Conservation (phyloP, 306 rosid species). For the Medicago ruthenica region DNA sequence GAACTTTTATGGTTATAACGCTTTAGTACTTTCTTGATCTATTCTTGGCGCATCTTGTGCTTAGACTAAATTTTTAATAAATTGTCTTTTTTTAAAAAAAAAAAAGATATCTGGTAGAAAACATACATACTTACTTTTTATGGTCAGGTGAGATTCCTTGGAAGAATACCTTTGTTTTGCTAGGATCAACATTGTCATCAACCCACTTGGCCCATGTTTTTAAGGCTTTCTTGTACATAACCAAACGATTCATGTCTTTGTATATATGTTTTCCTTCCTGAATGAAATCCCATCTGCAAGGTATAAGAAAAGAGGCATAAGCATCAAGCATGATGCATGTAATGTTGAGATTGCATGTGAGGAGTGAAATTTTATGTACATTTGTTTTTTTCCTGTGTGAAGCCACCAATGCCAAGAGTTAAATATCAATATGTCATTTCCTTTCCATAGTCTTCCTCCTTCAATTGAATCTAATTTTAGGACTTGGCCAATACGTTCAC, state of each 20-base stretch:
- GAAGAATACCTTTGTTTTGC: slow-evolving; percentile 66
- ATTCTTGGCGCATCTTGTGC: no score
- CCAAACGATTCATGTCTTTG: slow-evolving; percentile 73
- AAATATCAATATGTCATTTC: slow-evolving; percentile 53
- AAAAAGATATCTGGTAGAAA: no score
- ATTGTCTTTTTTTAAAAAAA: no score
- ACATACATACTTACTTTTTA: slow-evolving; percentile 45
- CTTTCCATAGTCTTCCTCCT: slow-evolving; percentile 49
- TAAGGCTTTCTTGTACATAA: slow-evolving; percentile 65
- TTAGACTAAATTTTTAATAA: no score
- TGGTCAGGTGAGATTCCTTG: slow-evolving; percentile 93
- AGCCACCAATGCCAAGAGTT: slow-evolving; percentile 78
- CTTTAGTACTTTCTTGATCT: no score
- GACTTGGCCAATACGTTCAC: slow-evolving; percentile 44
- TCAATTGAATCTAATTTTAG: slow-evolving; percentile 51
- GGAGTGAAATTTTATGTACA: slow-evolving; percentile 40
- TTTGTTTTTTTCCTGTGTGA: slow-evolving; percentile 55
- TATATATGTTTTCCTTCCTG: slow-evolving; percentile 47
- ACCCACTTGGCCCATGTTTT: slow-evolving; percentile 89
- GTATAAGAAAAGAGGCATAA: no score
- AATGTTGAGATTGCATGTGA: no score
- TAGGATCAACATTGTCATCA: slow-evolving; percentile 51
- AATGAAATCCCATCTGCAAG: slow-evolving; percentile 73
- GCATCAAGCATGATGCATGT: no score
- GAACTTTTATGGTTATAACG: no score